Conservation (phyloP, 306 rosid species). For the Vicia villosa region DNA sequence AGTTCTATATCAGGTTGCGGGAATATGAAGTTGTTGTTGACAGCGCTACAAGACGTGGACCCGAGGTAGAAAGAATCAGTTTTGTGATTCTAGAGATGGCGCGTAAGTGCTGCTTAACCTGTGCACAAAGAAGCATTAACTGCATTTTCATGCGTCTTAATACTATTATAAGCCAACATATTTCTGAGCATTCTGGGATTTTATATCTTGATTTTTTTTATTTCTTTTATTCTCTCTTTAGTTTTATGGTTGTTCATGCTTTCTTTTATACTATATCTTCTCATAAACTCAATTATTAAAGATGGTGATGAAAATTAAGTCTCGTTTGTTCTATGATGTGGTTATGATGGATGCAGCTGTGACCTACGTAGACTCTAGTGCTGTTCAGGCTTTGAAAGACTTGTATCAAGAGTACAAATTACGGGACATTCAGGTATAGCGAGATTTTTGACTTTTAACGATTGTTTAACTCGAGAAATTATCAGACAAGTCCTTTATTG, state of each 20-base stretch:
- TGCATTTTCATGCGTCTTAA: too few relatives aligned
- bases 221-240: too few relatives aligned
- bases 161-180: too few relatives aligned
- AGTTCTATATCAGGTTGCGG: conserved; percentile 68
- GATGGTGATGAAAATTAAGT: conserved; percentile 3
- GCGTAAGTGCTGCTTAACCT: conserved; percentile 63
- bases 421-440: conserved; percentile 80
- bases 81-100: conserved; percentile 94
- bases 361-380: conserved; percentile 92
- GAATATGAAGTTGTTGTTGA: conserved; percentile 85
- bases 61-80: conserved; percentile 88
- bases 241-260: too few relatives aligned
- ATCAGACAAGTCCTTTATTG: not conserved
- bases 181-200: too few relatives aligned
- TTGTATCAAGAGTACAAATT: conserved; percentile 84
- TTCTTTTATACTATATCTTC: conserved; percentile 25
- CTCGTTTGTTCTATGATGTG: conserved; percentile 22
- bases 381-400: conserved; percentile 91
- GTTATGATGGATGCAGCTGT: conserved; percentile 69
- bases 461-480: not conserved
- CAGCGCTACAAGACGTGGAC: conserved; percentile 70
- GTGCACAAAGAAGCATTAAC: not conserved
- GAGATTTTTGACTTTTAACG: not conserved
- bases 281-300: conserved; percentile 6
- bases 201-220: too few relatives aligned